Conservation (phyloP, 164 flowering plant genomes). For the Magnolia officinalis region DNA sequence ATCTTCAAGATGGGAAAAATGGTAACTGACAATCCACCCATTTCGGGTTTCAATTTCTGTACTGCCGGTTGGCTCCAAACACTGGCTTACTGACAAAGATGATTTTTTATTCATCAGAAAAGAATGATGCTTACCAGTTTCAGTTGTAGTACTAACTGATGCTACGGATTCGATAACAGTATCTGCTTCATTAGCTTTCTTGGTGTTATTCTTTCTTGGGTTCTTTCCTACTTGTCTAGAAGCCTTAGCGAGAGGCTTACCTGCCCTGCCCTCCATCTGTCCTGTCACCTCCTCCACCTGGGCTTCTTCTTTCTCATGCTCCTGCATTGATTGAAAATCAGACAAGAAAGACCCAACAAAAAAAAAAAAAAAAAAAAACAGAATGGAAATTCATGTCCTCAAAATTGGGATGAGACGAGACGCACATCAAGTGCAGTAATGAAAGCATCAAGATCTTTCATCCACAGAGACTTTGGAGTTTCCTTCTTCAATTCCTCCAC, state of each 20-base stretch:
- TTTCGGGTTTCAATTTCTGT: too few relatives aligned
- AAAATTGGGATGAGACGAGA: too few relatives aligned
- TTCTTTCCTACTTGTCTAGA: conserved; percentile 23
- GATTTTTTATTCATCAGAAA: too few relatives aligned
- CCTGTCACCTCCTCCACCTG: conserved; percentile 14
- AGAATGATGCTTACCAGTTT: conserved; percentile 31
- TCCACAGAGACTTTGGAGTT: conserved; percentile 66
- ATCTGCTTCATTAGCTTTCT: conserved; percentile 37
- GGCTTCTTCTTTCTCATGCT: conserved; percentile 32
- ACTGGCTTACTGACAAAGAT: too few relatives aligned
- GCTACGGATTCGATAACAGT: conserved; percentile 25
- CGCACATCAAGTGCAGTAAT: conserved; percentile 62
- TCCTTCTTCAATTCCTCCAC: conserved; percentile 56
- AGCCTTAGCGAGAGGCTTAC: conserved; percentile 17
- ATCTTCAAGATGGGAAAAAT: too few relatives aligned
- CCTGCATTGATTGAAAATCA: conserved; percentile 20
- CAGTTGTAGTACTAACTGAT: conserved; percentile 29
- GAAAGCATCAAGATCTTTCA: conserved; percentile 74
- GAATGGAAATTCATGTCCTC: background rate
- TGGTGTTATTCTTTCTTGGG: conserved; percentile 45
- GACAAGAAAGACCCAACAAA: background rate
- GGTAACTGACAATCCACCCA: too few relatives aligned
- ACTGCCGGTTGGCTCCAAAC: too few relatives aligned
- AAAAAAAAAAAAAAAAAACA: background rate
- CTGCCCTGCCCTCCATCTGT: background rate